These are phyloP conservation scores for Dipodascopsis uninucleata DNA, from an alignment of 805 yeast species.

Conservation along the genomic window DNA sequence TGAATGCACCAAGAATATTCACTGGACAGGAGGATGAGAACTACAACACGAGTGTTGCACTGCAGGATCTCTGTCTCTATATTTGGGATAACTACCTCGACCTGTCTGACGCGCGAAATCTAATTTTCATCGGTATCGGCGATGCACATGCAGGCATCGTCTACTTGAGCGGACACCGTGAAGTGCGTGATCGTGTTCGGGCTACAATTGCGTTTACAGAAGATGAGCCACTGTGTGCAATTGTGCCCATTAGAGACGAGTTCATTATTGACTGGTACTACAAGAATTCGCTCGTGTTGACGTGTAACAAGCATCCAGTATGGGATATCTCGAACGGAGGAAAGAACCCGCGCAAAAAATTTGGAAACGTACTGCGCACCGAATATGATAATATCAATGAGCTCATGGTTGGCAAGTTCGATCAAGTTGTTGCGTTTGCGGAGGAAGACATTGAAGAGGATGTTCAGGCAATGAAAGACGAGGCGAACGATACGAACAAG, in stretches of 20 bases:
- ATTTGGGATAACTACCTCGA: slow-evolving; percentile 89
- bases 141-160: slow-evolving; percentile 84
- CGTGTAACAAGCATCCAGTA: slow-evolving; percentile 68
- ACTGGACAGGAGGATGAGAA: slow-evolving; percentile 45
- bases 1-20: slow-evolving; percentile 66
- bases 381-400: slow-evolving; percentile 70
- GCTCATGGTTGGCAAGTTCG: slow-evolving; percentile 74
- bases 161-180: slow-evolving; percentile 81
- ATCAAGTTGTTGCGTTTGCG: slow-evolving; percentile 81
- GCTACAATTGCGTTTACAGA: slow-evolving; percentile 66
- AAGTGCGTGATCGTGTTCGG: slow-evolving; percentile 57
- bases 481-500: no score
- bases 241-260: slow-evolving; percentile 86
- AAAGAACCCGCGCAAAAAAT: slow-evolving; percentile 83
- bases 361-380: slow-evolving; percentile 80
- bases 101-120: slow-evolving; percentile 64
- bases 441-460: slow-evolving; percentile 64
- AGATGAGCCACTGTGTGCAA: slow-evolving; percentile 64
- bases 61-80: slow-evolving; percentile 74
- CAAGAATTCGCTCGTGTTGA: slow-evolving; percentile 74
- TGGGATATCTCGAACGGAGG: slow-evolving; percentile 58
- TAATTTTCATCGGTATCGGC: slow-evolving; percentile 84
- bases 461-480: background rate
- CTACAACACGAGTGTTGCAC: slow-evolving; percentile 43
- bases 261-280: slow-evolving; percentile 88